Evolutionary conservation across 176 grass and related monocot species (phyloP).

Genomic region (Carex littledalei): DNA sequence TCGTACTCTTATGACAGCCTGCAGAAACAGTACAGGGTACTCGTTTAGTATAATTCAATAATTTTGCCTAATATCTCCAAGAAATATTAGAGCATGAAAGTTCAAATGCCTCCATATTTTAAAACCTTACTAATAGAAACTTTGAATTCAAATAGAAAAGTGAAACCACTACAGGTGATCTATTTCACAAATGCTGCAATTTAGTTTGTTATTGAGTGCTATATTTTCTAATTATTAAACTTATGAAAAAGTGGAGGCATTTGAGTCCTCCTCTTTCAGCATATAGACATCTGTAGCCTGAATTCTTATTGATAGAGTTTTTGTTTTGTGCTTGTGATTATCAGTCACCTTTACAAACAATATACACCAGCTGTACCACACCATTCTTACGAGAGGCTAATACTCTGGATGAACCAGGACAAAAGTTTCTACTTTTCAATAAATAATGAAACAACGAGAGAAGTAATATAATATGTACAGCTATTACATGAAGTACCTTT

Average conservation of each 20-base stretch:
- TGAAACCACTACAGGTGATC: background rate
- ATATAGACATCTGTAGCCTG: no score
- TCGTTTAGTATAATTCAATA: background rate
- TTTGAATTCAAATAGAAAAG: background rate
- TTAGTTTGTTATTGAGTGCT: background rate
- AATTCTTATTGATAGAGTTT: background rate
- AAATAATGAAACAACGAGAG: background rate
- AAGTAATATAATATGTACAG: background rate
- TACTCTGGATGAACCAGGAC: background rate
- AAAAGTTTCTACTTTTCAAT: background rate
- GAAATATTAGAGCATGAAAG: background rate
- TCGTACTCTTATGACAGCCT: slow-evolving; percentile 72
- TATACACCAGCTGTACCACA: background rate
- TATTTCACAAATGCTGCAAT: background rate
- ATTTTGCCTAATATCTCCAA: background rate
- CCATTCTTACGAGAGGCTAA: background rate
- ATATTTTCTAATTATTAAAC: no score
- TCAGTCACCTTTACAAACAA: background rate
- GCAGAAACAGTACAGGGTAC: slow-evolving; percentile 12
- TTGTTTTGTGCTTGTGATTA: no score
- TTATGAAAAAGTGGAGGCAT: no score
- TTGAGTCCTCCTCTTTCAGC: no score
- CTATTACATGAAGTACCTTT: slow-evolving; percentile 36
- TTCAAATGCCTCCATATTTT: background rate
- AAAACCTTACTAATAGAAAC: background rate